A percentile compares a stretch with the other conserved stretches of the same genome.
Conservation (phyloP, 331 rosid species). For the Pyracantha coccinea region DNA sequence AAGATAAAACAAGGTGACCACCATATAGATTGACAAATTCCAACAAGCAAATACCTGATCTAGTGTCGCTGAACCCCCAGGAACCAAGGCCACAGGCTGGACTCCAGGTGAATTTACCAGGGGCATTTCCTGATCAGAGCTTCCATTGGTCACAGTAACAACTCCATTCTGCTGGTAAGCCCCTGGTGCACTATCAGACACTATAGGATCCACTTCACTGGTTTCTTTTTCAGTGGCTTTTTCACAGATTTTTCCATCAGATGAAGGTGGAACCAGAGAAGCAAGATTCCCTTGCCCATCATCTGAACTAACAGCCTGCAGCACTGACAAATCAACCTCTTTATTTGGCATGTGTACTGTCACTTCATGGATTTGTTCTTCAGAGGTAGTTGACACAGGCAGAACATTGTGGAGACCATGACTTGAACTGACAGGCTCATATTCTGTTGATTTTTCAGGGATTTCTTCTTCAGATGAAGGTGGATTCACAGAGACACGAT, state of each 20-base stretch:
- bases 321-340: constrained; percentile 13
- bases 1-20: background rate
- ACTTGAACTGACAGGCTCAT: constrained; percentile 11
- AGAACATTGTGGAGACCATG: constrained; percentile 8
- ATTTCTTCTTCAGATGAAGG: constrained; percentile 24
- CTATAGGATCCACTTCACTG: constrained; percentile 19
- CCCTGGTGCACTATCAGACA: constrained; percentile 19
- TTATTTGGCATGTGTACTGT: constrained; percentile 18
- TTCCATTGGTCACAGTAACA: constrained; percentile 16
- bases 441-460: constrained; percentile 6
- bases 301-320: constrained; percentile 17
- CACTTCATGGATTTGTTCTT: constrained; percentile 14
- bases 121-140: constrained; percentile 21
- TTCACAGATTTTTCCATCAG: constrained; percentile 14
- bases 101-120: constrained; percentile 13
- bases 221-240: constrained; percentile 15
- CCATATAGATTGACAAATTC: background rate
- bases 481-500: constrained; percentile 14
- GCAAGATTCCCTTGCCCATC: constrained; percentile 3
- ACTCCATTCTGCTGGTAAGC: constrained; percentile 32
- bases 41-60: constrained; percentile 23
- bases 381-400: constrained; percentile 11
- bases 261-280: constrained; percentile 16
- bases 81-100: constrained; percentile 16
- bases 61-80: background rate